These are phyloP conservation scores for Botryosphaeria dothidea DNA, from an alignment of 2,329 filamentous ascomycete species.

Conservation along the genomic window DNA sequence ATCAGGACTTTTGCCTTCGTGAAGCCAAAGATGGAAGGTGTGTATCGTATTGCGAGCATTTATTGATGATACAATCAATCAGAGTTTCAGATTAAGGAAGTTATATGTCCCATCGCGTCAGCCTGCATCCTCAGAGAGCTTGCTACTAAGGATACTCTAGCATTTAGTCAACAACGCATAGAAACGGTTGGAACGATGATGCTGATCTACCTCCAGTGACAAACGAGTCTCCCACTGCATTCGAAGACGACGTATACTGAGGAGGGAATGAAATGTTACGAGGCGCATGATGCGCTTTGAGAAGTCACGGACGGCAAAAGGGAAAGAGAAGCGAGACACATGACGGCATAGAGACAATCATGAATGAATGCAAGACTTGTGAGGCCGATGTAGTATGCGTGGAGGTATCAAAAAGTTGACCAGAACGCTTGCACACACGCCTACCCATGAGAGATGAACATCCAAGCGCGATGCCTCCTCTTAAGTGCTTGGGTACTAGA, in stretches of 20 bases:
- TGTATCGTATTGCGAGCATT: not conserved
- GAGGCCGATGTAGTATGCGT: constrained; percentile 8
- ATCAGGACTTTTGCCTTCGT: not conserved
- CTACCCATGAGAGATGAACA: not conserved
- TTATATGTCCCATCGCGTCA: constrained; percentile 21
- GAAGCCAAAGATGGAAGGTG: not conserved
- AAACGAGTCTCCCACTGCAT: constrained; percentile 34
- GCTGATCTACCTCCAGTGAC: constrained; percentile 33
- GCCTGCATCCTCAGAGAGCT: constrained; percentile 20
- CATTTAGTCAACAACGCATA: constrained; percentile 27
- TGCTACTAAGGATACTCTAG: constrained; percentile 21
- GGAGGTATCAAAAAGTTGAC: not conserved
- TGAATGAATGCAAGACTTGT: not conserved
- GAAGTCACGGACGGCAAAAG: not conserved
- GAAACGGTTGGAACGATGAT: constrained; percentile 20
- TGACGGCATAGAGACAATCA: not conserved
- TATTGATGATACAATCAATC: not conserved
- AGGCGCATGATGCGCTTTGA: not conserved
- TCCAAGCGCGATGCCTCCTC: not conserved
- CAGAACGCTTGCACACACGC: not conserved
- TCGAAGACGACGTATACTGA: constrained; percentile 35
- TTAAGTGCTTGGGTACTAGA: not conserved
- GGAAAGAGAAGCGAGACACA: not conserved
- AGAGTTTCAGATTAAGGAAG: not conserved
- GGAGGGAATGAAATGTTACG: constrained; percentile 22